Percentiles rank a stretch among this genome's conserved stretches.
These are phyloP conservation scores for Ormosia emarginata DNA, from an alignment of 306 rosid genomes.

Conservation along the genomic window DNA sequence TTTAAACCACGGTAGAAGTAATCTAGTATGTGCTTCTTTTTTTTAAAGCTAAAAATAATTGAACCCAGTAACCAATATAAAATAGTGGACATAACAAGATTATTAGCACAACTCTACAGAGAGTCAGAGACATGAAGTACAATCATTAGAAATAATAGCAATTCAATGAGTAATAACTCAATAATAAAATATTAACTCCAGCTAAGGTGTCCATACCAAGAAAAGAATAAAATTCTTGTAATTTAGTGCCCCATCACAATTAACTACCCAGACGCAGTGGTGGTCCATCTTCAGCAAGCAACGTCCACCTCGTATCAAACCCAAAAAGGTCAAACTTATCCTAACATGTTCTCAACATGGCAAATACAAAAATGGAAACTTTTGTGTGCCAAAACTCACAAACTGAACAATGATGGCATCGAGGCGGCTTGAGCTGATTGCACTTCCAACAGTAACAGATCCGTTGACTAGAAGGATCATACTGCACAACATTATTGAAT, in stretches of 20 bases:
- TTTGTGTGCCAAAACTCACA: conserved; percentile 52
- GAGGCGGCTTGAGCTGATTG: conserved; percentile 83
- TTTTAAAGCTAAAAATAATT: neutral
- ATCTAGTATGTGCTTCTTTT: neutral
- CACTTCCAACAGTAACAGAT: too few relatives aligned
- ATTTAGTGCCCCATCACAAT: conserved; percentile 93
- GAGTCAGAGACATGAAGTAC: neutral
- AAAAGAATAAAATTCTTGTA: conserved; percentile 91
- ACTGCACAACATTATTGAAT: too few relatives aligned
- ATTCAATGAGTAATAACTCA: neutral
- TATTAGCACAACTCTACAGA: neutral
- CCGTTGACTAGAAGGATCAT: too few relatives aligned
- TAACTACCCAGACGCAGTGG: conserved; percentile 99
- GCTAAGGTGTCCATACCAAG: conserved; percentile 58
- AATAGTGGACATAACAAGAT: neutral
- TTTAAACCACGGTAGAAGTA: neutral
- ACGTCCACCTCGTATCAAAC: conserved; percentile 85
- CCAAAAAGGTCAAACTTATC: too few relatives aligned
- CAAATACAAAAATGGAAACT: neutral
- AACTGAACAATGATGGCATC: conserved; percentile 98
- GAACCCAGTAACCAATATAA: neutral
- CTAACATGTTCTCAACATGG: neutral
- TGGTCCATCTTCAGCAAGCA: conserved; percentile 99
- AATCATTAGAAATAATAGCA: conserved; percentile 4
- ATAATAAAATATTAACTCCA: neutral